Evolutionary conservation across 352 stramenopile genomes (phyloP).

Genomic region (Globisporangium lucens): DNA sequence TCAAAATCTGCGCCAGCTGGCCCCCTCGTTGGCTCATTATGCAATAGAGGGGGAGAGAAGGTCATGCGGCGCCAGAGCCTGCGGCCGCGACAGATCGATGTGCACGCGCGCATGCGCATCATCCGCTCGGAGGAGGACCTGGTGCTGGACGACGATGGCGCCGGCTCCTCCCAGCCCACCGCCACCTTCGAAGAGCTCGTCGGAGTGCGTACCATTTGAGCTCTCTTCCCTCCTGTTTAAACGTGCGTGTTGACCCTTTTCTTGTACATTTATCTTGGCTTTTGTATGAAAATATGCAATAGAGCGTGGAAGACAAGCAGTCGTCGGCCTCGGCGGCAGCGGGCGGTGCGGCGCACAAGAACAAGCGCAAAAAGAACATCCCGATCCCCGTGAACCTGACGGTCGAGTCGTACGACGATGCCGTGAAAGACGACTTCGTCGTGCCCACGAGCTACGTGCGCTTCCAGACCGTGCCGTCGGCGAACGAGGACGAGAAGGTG

Average conservation of each 20-base stretch:
- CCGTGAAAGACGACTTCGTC: constrained; percentile 66
- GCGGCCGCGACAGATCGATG: constrained; percentile 83
- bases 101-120: constrained; percentile 84
- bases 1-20: background rate
- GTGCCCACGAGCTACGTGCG: constrained; percentile 79
- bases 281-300: constrained; percentile 21
- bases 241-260: background rate
- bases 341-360: constrained; percentile 27
- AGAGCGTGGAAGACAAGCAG: constrained; percentile 59
- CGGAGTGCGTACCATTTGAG: constrained; percentile 29
- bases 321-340: background rate
- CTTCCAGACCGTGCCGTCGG: constrained; percentile 61
- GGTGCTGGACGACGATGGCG: constrained; percentile 57
- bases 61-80: constrained; percentile 81
- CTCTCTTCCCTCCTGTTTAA: background rate
- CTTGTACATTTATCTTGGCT: background rate
- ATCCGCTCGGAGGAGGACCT: constrained; percentile 82
- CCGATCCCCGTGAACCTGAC: constrained; percentile 78
- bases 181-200: constrained; percentile 77
- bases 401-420: constrained; percentile 62
- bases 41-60: background rate
- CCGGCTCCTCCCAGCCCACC: constrained; percentile 24
- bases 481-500: constrained; percentile 44
- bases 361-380: constrained; percentile 80
- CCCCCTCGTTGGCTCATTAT: constrained; percentile 4